A percentile compares a stretch with the other conserved stretches of the same genome.
These are phyloP conservation scores for Leccinum obscurum DNA, from an alignment of 768 basidiomycete species.

Conservation along the genomic window DNA sequence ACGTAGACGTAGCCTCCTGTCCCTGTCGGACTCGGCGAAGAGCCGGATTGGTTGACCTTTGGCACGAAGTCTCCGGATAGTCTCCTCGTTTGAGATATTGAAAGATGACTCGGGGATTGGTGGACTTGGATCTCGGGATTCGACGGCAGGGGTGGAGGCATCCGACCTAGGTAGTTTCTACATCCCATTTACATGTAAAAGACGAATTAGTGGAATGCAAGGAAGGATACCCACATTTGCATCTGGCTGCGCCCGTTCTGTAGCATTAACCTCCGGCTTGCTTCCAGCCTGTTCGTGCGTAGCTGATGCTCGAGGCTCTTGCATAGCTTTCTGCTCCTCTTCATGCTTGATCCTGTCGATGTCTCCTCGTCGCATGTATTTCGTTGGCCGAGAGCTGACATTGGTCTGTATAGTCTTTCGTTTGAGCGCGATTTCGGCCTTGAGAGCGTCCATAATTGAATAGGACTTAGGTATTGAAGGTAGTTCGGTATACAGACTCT, in stretches of 20 bases:
- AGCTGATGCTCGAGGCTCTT: constrained; percentile 34
- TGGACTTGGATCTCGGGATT: constrained; percentile 38
- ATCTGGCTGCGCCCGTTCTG: constrained; percentile 26
- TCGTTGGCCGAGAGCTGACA: constrained; percentile 53
- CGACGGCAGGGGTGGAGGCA: constrained; percentile 40
- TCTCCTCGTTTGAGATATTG: constrained; percentile 93
- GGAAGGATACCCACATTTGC: constrained; percentile 45
- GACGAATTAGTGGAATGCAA: constrained; percentile 6
- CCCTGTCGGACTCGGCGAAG: constrained; percentile 95
- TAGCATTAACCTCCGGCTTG: constrained; percentile 13
- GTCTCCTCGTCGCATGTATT: constrained; percentile 93
- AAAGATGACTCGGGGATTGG: constrained; percentile 50
- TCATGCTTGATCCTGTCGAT: constrained; percentile 68
- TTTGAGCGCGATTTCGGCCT: constrained; percentile 85
- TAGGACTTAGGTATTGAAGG: neutral
- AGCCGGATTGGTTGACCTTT: constrained; percentile 95
- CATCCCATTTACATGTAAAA: constrained; percentile 48
- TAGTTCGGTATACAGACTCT: too few species aligned
- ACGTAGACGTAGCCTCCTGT: constrained; percentile 82
- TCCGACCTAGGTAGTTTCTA: constrained; percentile 42
- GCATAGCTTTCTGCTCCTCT: constrained; percentile 37
- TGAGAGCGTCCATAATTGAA: constrained; percentile 79
- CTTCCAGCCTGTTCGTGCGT: constrained; percentile 24
- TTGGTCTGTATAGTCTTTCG: constrained; percentile 69
- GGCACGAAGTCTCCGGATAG: constrained; percentile 79